phyloP scores from a whole-genome alignment of 805 yeast species.

The Kazachstania martiniae region DNA sequence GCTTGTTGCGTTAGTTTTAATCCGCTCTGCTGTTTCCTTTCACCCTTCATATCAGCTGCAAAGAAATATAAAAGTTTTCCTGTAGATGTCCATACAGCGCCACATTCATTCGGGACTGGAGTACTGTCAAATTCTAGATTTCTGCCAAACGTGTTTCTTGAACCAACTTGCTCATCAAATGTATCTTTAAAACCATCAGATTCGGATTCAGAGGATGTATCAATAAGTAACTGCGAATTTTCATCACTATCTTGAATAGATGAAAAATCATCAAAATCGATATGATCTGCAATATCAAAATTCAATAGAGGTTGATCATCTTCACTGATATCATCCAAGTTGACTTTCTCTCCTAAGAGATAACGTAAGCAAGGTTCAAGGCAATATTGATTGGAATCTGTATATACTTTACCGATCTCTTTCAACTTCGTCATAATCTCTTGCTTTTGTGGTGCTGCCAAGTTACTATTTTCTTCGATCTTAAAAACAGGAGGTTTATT shows the following conservation, averaged over 20 bases:
- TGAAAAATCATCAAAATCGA: slow-evolving; percentile 27
- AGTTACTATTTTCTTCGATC: slow-evolving; percentile 72
- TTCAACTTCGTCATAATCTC: slow-evolving; percentile 43
- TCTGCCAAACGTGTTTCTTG: slow-evolving; percentile 9
- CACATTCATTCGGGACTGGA: slow-evolving; percentile 89
- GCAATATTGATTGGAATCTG: slow-evolving; percentile 53
- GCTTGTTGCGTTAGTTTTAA: slow-evolving; percentile 17
- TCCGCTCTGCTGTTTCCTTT: slow-evolving; percentile 30
- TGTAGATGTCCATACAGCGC: slow-evolving; percentile 74
- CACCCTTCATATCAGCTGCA: slow-evolving; percentile 39
- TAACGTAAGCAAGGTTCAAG: slow-evolving; percentile 70
- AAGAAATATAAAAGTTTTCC: slow-evolving; percentile 81
- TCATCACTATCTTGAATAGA: slow-evolving; percentile 26
- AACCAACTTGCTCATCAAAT: slow-evolving; percentile 8
- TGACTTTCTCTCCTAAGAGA: slow-evolving; percentile 72
- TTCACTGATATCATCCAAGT: slow-evolving; percentile 28
- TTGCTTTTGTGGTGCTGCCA: slow-evolving; percentile 37
- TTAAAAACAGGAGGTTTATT: slow-evolving; percentile 42
- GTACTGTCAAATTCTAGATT: slow-evolving; percentile 53
- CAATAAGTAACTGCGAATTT: slow-evolving; percentile 13
- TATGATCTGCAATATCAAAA: slow-evolving; percentile 22
- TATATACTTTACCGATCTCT: slow-evolving; percentile 45
- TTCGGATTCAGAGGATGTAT: slow-evolving; percentile 31
- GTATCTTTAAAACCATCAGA: slow-evolving; percentile 28
- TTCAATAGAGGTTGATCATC: slow-evolving; percentile 28